Evolutionary conservation across 148 eudicot species (phyloP).

Genomic region (Nepenthes gracilis): DNA sequence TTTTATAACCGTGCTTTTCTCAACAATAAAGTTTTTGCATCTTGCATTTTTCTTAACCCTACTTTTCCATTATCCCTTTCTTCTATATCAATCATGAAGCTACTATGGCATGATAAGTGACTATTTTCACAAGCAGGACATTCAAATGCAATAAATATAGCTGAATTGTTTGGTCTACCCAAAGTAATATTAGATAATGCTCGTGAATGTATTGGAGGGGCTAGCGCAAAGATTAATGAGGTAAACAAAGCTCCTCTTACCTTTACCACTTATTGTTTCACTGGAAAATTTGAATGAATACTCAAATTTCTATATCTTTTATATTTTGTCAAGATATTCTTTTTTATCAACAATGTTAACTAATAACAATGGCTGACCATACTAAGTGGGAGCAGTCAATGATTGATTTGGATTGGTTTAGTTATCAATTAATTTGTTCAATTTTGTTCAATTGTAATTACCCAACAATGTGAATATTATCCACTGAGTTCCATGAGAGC

Average conservation of each 20-base stretch:
- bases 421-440: too few relatives aligned
- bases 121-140: slow-evolving; percentile 43
- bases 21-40: too few relatives aligned
- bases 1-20: too few relatives aligned
- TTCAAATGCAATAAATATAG: slow-evolving; percentile 96
- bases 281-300: background rate
- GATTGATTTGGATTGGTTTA: too few relatives aligned
- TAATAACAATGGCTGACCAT: too few relatives aligned
- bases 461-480: too few relatives aligned
- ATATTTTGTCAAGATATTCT: background rate
- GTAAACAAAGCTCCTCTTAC: slow-evolving; percentile 14
- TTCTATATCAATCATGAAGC: too few relatives aligned
- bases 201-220: slow-evolving; percentile 69
- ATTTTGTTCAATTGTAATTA: too few relatives aligned
- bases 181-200: slow-evolving; percentile 42
- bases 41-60: too few relatives aligned
- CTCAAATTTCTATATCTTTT: background rate
- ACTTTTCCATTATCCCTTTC: background rate
- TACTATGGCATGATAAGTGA: background rate
- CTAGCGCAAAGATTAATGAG: slow-evolving; percentile 96
- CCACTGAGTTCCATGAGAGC: too few relatives aligned
- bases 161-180: slow-evolving; percentile 83
- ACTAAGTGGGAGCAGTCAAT: too few relatives aligned
- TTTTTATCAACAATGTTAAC: too few relatives aligned
- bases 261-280: background rate